Base-by-base conservation (phyloP, 1,284 basidiomycete species). In the Fomitopsis betulina region DNA sequence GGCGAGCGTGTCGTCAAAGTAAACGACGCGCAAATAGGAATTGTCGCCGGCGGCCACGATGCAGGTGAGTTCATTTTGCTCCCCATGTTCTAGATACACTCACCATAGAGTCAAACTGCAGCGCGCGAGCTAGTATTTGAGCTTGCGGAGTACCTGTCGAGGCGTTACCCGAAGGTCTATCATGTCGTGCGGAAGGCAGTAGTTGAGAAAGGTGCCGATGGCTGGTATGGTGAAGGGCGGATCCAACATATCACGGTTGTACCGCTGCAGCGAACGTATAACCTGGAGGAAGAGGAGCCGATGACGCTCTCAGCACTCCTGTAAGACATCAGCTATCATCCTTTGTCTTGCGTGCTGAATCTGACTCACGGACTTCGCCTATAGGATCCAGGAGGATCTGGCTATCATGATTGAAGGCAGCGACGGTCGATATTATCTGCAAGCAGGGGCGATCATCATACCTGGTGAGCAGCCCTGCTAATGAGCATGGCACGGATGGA, bases 361-460 rank as follows among this genome's bases (percentile, higher is more conserved):
- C n/a, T 15, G 45, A 9, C 32, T 19, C 8, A 12, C 15, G 35
- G 7, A 23, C 21, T n/a, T n/a, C n/a, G n/a, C n/a, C n/a, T 19
- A 37, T 52, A 80, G 82, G 37, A 71, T 83, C 4, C 87, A 90
- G 63, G 89, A 93, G 60, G 89, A 93, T 65, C 73, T 93, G 45
- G 87, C 87, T 12, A 67, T 93, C 15, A 87, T 93, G 87, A 73
- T 90, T 30, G 87, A 91, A 79, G 88, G 83, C 40, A 69, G 74
- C n/a, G 85, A 89, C 61, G 85, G 86, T 38, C 75, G 76, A 58
- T 89, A 89, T 65, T 88, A 90, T 64, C 83, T 92, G 59, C 86
- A 89, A 66, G 87, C 82, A 39, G 89, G 89, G 10, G 82, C 83
- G 0, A 84, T 91, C 57, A 81, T 81, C 62, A 76, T 89, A 10